A percentile compares a stretch with the other conserved stretches of the same genome.
These are phyloP conservation scores for Kurtzmaniella quercitrusa DNA, from an alignment of 1,139 yeast genomes.

Conservation along the genomic window DNA sequence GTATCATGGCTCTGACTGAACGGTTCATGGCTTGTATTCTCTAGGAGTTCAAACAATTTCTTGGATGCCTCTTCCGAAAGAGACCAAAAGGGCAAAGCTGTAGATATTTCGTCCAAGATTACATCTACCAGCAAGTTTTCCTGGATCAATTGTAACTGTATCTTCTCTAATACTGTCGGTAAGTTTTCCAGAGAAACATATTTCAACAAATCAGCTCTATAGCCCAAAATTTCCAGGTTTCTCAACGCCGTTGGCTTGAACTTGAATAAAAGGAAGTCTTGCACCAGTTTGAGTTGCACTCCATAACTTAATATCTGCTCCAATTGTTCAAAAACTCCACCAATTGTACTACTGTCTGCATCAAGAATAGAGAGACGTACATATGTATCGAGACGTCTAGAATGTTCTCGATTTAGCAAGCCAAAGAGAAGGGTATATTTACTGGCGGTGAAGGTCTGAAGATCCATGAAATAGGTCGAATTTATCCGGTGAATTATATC, in stretches of 20 bases:
- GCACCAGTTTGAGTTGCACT: not conserved
- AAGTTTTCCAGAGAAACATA: not conserved
- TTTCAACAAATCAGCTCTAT: not conserved
- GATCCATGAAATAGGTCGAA: not conserved
- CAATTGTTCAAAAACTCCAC: not conserved
- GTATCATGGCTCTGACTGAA: too few species aligned
- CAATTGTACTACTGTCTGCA: not conserved
- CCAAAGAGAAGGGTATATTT: not conserved
- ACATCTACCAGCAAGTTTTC: not conserved
- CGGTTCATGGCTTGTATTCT: not conserved
- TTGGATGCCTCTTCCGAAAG: not conserved
- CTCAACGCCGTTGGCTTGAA: not conserved
- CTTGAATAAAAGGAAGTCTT: not conserved
- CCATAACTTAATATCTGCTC: not conserved
- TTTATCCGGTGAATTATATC: not conserved
- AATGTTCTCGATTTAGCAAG: not conserved
- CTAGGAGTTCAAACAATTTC: not conserved
- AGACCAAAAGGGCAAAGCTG: not conserved
- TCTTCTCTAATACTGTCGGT: not conserved
- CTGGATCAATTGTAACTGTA: not conserved
- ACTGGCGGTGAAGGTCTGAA: not conserved
- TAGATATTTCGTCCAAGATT: not conserved
- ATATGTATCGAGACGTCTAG: not conserved
- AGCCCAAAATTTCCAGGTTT: slow-evolving; percentile 5
- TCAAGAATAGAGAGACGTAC: not conserved